These are phyloP conservation scores for Fusarium sororula DNA, from an alignment of 2,329 filamentous ascomycete genomes.

Conservation along the genomic window DNA sequence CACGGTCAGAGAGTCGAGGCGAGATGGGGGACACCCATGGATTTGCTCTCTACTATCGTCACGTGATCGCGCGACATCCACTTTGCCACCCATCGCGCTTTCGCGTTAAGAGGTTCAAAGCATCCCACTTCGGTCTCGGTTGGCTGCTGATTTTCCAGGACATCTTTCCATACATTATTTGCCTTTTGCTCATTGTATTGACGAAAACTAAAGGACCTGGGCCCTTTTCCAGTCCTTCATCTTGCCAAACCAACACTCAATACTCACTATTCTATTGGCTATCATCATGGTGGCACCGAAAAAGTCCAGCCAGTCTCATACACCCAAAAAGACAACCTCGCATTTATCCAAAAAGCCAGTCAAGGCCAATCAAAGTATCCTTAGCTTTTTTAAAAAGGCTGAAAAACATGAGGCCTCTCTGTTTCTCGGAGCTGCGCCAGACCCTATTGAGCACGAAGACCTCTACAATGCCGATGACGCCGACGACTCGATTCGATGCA, in stretches of 20 bases:
- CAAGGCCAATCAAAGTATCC: slow-evolving; percentile 70
- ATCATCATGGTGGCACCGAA: slow-evolving; percentile 48
- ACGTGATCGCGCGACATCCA: slow-evolving; percentile 47
- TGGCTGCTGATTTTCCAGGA: background rate
- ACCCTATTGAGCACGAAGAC: slow-evolving; percentile 37
- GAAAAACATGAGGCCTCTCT: slow-evolving; percentile 67
- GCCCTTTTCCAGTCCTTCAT: background rate
- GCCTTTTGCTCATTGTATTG: background rate
- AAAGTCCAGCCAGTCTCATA: slow-evolving; percentile 46
- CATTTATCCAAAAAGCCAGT: slow-evolving; percentile 47
- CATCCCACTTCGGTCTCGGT: slow-evolving; percentile 27
- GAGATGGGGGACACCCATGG: too few species aligned
- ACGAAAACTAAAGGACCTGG: background rate
- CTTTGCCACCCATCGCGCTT: slow-evolving; percentile 29
- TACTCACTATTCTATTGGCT: background rate
- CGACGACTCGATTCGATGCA: slow-evolving; percentile 43
- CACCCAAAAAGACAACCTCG: slow-evolving; percentile 45
- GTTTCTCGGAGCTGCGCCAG: slow-evolving; percentile 55
- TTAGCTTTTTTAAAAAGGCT: slow-evolving; percentile 79
- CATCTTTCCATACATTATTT: background rate
- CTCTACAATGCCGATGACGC: slow-evolving; percentile 43
- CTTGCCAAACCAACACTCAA: background rate
- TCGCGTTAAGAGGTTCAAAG: slow-evolving; percentile 30
- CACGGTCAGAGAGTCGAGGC: background rate
- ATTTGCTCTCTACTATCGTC: slow-evolving; percentile 3